Conservation (phyloP, 768 basidiomycete species). For the Megacollybia marginata region DNA sequence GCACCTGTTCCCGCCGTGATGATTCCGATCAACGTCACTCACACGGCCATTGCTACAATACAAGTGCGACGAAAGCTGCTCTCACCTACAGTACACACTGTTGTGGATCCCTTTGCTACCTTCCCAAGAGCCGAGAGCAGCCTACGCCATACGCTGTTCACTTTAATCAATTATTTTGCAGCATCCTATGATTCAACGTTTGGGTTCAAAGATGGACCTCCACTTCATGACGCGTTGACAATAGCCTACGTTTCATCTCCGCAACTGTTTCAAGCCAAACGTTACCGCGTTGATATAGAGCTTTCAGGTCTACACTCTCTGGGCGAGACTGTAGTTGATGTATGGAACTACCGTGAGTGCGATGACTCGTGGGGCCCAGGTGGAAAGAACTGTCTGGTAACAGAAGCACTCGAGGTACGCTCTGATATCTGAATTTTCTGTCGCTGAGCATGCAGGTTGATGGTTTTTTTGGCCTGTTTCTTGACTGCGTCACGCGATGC, state of each 20-base stretch:
- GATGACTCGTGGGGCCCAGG: conserved; percentile 60
- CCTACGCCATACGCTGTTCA: conserved; percentile 68
- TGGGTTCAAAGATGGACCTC: conserved; percentile 80
- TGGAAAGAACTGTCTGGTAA: conserved; percentile 74
- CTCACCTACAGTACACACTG: conserved; percentile 14
- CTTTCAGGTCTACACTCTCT: conserved; percentile 53
- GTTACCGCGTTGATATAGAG: conserved; percentile 84
- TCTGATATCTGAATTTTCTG: not conserved
- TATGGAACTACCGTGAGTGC: conserved; percentile 54
- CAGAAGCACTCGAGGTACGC: conserved; percentile 56
- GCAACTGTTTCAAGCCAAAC: conserved; percentile 48
- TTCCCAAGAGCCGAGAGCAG: conserved; percentile 31
- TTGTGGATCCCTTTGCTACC: conserved; percentile 7
- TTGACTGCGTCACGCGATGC: conserved; percentile 50
- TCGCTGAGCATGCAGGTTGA: conserved; percentile 35
- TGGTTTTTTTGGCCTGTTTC: conserved; percentile 58
- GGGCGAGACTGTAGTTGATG: conserved; percentile 78
- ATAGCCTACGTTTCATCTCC: conserved; percentile 71
- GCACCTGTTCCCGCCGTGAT: conserved; percentile 49
- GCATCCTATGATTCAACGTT: conserved; percentile 66
- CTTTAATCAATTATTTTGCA: conserved; percentile 69
- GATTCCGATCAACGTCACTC: conserved; percentile 87
- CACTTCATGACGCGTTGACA: conserved; percentile 81
- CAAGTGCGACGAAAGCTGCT: conserved; percentile 48
- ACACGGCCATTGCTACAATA: conserved; percentile 69